Evolutionary conservation across 2,329 filamentous ascomycete species (phyloP).

Genomic region (Penicillium fuscoglaucum): DNA sequence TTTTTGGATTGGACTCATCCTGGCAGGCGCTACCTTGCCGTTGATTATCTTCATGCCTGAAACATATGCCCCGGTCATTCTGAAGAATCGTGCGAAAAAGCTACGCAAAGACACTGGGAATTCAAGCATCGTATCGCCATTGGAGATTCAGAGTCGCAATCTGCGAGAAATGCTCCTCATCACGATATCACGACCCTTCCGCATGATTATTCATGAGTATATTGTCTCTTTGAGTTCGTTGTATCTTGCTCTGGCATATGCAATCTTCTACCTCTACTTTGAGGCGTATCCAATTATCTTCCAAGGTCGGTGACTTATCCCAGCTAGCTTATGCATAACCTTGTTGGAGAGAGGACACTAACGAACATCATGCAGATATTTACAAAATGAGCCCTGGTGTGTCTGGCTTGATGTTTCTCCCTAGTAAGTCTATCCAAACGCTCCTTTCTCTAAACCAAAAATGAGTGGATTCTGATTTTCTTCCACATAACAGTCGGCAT

Average conservation of each 20-base stretch:
- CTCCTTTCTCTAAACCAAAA: no score
- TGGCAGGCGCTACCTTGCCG: conserved; percentile 54
- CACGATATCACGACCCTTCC: conserved; percentile 68
- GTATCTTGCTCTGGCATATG: conserved; percentile 71
- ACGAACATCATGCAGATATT: conserved; percentile 34
- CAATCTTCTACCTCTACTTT: conserved; percentile 71
- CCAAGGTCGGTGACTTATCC: conserved; percentile 33
- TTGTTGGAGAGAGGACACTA: conserved; percentile 56
- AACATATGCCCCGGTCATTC: conserved; percentile 61
- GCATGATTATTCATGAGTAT: conserved; percentile 70
- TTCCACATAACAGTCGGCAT: conserved; percentile 50
- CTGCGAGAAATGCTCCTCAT: conserved; percentile 52
- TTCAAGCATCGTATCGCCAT: conserved; percentile 56
- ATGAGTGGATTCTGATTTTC: neutral
- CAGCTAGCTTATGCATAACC: neutral
- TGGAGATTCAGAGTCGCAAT: conserved; percentile 62
- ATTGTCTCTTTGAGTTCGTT: conserved; percentile 69
- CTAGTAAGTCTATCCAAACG: conserved; percentile 26
- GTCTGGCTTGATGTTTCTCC: conserved; percentile 37
- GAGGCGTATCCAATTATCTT: conserved; percentile 73
- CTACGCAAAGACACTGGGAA: conserved; percentile 60
- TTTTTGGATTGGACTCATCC: conserved; percentile 65
- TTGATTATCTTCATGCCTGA: conserved; percentile 64
- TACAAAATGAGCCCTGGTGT: conserved; percentile 40
- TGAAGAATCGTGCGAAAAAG: conserved; percentile 57